Conservation (phyloP, 2,329 filamentous ascomycete genomes). For the Aspergillus sp. region DNA sequence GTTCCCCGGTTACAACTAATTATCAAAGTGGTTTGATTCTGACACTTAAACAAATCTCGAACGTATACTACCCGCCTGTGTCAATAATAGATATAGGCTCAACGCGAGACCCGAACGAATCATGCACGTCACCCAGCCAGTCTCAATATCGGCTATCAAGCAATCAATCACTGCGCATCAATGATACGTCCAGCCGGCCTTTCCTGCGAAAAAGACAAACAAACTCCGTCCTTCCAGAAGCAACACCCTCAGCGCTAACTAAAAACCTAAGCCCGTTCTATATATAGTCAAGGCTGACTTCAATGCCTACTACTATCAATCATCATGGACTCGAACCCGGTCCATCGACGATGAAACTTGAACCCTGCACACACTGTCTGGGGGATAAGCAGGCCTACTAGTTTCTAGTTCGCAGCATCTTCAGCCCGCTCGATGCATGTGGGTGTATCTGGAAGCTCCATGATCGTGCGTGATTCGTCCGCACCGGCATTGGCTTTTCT, state of each 20-base stretch:
- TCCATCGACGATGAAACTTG: neutral
- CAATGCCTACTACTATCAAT: neutral
- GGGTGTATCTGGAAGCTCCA: conserved; percentile 4
- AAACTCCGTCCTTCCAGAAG: neutral
- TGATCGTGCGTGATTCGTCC: neutral
- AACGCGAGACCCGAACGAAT: too few species aligned
- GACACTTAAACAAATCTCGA: neutral
- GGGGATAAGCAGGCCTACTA: neutral
- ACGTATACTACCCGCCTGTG: too few species aligned
- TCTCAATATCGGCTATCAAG: too few species aligned
- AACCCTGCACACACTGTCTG: neutral
- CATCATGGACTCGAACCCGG: neutral
- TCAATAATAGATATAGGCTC: too few species aligned
- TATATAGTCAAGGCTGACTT: neutral
- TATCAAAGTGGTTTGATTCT: neutral
- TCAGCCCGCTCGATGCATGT: neutral
- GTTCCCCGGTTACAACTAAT: neutral
- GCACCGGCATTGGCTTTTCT: neutral
- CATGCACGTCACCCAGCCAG: too few species aligned
- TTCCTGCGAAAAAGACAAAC: neutral
- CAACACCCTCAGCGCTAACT: neutral
- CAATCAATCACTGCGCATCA: neutral
- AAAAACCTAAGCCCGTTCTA: neutral
- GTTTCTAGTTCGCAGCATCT: neutral
- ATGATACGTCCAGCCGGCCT: neutral